Conservation (phyloP, 805 yeast genomes). For the Sugiyamaella boreocaroliniensis region DNA sequence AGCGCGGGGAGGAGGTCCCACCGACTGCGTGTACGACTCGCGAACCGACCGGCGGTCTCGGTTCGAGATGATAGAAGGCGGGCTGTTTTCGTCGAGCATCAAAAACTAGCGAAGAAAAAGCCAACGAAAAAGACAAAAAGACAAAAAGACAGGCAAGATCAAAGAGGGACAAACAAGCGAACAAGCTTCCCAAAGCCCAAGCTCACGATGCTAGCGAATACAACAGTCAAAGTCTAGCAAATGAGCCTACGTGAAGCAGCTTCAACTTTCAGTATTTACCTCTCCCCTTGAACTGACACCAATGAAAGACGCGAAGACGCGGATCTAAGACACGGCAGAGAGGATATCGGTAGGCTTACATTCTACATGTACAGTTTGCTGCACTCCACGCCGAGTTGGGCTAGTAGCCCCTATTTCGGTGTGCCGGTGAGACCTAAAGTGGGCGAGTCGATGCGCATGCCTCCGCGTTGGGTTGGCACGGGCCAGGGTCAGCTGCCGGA, state of each 20-base stretch:
- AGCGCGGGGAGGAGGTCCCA: conserved; percentile 6
- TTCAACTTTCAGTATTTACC: too few relatives aligned
- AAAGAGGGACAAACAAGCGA: not conserved
- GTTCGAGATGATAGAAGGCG: conserved; percentile 1
- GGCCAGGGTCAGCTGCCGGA: not conserved
- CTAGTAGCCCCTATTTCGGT: not conserved
- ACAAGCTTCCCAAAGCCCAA: too few relatives aligned
- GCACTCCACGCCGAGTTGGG: not conserved
- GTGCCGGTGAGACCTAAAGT: not conserved
- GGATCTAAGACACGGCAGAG: not conserved
- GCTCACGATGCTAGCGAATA: not conserved
- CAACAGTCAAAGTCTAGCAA: not conserved
- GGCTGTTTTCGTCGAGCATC: conserved; percentile 1
- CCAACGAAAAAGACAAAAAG: not conserved
- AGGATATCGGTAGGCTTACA: not conserved
- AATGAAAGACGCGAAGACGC: not conserved
- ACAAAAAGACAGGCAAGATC: not conserved
- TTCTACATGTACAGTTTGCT: not conserved
- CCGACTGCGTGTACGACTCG: conserved; percentile 3
- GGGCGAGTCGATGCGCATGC: not conserved
- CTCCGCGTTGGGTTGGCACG: not conserved
- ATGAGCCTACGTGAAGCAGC: not conserved
- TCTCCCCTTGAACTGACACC: too few relatives aligned
- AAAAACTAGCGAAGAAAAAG: not conserved
- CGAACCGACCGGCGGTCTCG: conserved; percentile 9